phyloP scores from a whole-genome alignment of 2,329 filamentous ascomycete genomes.

The Geosmithia putterillii region DNA sequence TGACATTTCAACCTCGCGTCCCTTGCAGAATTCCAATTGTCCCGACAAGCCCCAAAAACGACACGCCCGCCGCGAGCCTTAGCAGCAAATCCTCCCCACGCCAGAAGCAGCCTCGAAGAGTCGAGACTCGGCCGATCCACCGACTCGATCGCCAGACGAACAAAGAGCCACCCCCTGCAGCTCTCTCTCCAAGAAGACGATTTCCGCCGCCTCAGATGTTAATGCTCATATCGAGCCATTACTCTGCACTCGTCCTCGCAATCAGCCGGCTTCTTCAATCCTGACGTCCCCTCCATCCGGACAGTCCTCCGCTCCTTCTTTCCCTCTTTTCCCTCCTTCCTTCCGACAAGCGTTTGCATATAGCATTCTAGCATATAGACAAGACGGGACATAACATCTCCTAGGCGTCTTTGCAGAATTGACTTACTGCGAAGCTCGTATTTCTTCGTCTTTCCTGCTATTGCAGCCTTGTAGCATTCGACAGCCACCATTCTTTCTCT shows the following conservation, averaged over 20 bases:
- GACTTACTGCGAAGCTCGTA: conserved; percentile 6
- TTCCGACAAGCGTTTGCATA: background rate
- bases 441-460: conserved; percentile 6
- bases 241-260: background rate
- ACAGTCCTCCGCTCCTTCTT: background rate
- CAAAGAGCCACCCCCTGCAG: background rate
- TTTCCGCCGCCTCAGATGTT: background rate
- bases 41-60: too few species aligned
- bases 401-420: conserved; percentile 5
- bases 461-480: background rate
- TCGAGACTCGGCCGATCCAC: background rate
- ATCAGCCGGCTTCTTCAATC: background rate
- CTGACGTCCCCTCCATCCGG: background rate
- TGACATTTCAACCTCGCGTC: too few species aligned
- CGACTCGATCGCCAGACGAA: background rate
- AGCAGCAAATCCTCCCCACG: background rate
- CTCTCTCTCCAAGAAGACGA: background rate
- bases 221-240: background rate
- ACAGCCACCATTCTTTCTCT: background rate
- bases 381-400: background rate
- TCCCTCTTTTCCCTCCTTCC: background rate
- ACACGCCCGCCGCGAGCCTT: too few species aligned
- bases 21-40: too few species aligned
- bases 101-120: background rate
- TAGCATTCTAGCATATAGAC: background rate